These are phyloP conservation scores for Xeromyces bisporus DNA, from an alignment of 495 filamentous ascomycete genomes.

Conservation along the genomic window DNA sequence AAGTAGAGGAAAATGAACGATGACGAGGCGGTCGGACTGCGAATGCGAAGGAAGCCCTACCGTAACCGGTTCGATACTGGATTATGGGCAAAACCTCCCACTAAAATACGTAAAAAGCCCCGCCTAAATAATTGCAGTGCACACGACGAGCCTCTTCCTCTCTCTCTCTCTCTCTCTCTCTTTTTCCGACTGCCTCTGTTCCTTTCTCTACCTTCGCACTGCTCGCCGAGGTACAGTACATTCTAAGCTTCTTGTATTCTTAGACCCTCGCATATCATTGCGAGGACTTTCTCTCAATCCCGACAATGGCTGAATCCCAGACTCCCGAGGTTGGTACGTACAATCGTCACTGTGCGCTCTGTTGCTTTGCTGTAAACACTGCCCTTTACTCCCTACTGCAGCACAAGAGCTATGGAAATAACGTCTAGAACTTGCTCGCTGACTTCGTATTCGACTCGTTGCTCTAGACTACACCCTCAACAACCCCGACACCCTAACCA, in stretches of 20 bases:
- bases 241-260: too few species aligned
- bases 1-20: too few species aligned
- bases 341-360: slow-evolving; percentile 1
- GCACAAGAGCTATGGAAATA: too few species aligned
- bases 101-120: background rate
- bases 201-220: slow-evolving; percentile 1
- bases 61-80: too few species aligned
- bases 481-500: slow-evolving; percentile 95
- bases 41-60: too few species aligned
- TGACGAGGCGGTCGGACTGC: too few species aligned
- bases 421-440: too few species aligned
- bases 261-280: slow-evolving; percentile 6
- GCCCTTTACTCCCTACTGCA: slow-evolving; percentile 13
- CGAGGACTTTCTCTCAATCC: slow-evolving; percentile 10
- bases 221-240: background rate
- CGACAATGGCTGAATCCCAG: slow-evolving; percentile 29
- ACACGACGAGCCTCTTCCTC: slow-evolving; percentile 19
- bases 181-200: slow-evolving; percentile 6
- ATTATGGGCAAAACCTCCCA: too few species aligned
- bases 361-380: slow-evolving; percentile 4
- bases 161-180: slow-evolving; percentile 3
- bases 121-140: slow-evolving; percentile 15
- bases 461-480: slow-evolving; percentile 73
- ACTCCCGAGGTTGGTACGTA: slow-evolving; percentile 32
- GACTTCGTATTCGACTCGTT: too few species aligned